A percentile compares a stretch with the other conserved stretches of the same genome.
phyloP scores from a whole-genome alignment of 108 stramenopile genomes.

The Stephanodiscus triporus region DNA sequence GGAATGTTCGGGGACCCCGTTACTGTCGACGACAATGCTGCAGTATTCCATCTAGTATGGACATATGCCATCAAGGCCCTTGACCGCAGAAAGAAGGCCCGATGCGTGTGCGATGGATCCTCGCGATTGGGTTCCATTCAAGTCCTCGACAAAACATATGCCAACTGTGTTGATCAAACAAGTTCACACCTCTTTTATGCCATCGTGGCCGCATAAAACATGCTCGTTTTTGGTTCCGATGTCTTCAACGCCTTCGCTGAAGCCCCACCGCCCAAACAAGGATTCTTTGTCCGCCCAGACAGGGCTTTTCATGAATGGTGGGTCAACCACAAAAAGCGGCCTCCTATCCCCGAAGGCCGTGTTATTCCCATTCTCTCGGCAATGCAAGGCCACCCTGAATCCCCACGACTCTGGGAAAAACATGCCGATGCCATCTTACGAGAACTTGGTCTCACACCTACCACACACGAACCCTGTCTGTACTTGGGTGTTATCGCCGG shows the following conservation, averaged over 20 bases:
- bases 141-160: slow-evolving; percentile 5
- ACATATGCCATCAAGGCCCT: not conserved
- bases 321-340: not conserved
- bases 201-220: slow-evolving; percentile 17
- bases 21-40: not conserved
- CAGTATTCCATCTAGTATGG: slow-evolving; percentile 1
- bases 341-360: slow-evolving; percentile 15
- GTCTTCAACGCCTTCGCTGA: slow-evolving; percentile 47
- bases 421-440: slow-evolving; percentile 7
- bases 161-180: slow-evolving; percentile 36
- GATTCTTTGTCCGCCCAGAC: slow-evolving; percentile 34
- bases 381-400: slow-evolving; percentile 21
- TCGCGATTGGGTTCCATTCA: not conserved
- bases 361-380: slow-evolving; percentile 23
- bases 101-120: not conserved
- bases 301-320: slow-evolving; percentile 45
- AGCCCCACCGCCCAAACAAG: slow-evolving; percentile 26
- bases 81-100: not conserved
- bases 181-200: slow-evolving; percentile 35
- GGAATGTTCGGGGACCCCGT: not conserved
- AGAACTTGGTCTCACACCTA: slow-evolving; percentile 9
- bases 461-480: slow-evolving; percentile 15
- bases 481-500: slow-evolving; percentile 16
- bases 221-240: slow-evolving; percentile 32
- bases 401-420: slow-evolving; percentile 29